These are phyloP conservation scores for Carnegiea gigantea DNA, from an alignment of 179 eudicot genomes.

Conservation along the genomic window DNA sequence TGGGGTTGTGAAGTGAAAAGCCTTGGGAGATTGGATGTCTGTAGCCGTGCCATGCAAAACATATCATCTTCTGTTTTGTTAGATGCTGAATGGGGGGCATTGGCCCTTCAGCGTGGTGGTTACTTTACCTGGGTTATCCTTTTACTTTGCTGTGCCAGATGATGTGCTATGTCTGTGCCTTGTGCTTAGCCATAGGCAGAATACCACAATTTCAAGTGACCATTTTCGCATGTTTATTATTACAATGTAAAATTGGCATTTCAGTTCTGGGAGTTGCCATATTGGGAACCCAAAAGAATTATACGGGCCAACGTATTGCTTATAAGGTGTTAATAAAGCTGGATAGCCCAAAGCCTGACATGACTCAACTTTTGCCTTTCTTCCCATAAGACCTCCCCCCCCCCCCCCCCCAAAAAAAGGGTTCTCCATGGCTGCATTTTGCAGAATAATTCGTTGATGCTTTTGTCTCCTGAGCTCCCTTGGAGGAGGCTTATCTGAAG, in stretches of 20 bases:
- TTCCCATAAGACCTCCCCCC: neutral
- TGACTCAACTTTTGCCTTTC: neutral
- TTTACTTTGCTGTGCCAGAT: neutral
- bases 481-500: conserved; percentile 6
- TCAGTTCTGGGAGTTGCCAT: neutral
- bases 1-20: neutral
- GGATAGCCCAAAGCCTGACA: neutral
- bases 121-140: neutral
- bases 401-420: neutral
- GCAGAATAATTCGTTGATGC: neutral
- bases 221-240: neutral
- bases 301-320: neutral
- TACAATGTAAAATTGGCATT: neutral
- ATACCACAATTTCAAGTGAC: neutral
- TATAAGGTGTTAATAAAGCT: neutral
- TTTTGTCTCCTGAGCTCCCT: neutral
- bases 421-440: neutral
- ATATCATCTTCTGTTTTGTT: too few relatives aligned
- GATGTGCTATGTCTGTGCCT: neutral
- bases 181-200: neutral
- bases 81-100: neutral
- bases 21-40: neutral
- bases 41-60: neutral
- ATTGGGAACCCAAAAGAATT: neutral
- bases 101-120: neutral